Percentiles rank a stretch among this genome's conserved stretches.
Conservation (phyloP, 2,329 filamentous ascomycete genomes). For the Colletotrichum kahawae region DNA sequence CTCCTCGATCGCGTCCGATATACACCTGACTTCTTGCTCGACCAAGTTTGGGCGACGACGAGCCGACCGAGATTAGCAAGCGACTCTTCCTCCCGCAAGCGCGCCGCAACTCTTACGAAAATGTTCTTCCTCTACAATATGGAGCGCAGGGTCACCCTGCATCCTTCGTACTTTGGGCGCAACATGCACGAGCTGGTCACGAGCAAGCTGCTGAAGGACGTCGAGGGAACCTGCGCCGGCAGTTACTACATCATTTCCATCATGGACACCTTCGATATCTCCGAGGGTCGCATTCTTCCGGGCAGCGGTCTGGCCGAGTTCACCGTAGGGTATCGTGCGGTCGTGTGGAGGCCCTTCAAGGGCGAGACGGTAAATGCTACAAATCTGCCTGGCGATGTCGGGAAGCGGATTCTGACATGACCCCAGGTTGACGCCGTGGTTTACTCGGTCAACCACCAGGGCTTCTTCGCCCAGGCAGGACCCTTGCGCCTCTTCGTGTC, state of each 20-base stretch:
- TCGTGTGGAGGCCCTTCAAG: constrained; percentile 97
- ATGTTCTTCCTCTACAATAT: constrained; percentile 99
- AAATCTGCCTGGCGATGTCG: constrained; percentile 20
- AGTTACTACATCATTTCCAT: constrained; percentile 98
- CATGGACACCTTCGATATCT: constrained; percentile 95
- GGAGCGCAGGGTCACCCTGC: constrained; percentile 91
- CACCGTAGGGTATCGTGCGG: constrained; percentile 91
- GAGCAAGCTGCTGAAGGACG: constrained; percentile 86
- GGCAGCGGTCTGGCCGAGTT: constrained; percentile 93
- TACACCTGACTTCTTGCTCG: neutral
- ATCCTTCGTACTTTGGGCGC: constrained; percentile 95
- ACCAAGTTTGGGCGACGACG: neutral
- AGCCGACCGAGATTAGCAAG: neutral
- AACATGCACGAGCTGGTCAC: constrained; percentile 93
- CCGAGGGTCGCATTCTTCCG: constrained; percentile 89
- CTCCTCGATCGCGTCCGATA: neutral
- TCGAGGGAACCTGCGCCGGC: constrained; percentile 93
- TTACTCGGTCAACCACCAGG: constrained; percentile 86
- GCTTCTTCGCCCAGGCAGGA: constrained; percentile 87
- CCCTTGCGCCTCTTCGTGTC: constrained; percentile 81
- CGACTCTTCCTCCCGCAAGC: neutral
- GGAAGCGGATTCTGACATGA: constrained; percentile 26
- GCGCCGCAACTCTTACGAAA: constrained; percentile 29
- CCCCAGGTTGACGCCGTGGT: constrained; percentile 90
- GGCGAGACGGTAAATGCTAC: constrained; percentile 83